A percentile compares a stretch with the other conserved stretches of the same genome.
phyloP scores from a whole-genome alignment of 2,329 filamentous ascomycete genomes.

The Stachybotrys echinatus region DNA sequence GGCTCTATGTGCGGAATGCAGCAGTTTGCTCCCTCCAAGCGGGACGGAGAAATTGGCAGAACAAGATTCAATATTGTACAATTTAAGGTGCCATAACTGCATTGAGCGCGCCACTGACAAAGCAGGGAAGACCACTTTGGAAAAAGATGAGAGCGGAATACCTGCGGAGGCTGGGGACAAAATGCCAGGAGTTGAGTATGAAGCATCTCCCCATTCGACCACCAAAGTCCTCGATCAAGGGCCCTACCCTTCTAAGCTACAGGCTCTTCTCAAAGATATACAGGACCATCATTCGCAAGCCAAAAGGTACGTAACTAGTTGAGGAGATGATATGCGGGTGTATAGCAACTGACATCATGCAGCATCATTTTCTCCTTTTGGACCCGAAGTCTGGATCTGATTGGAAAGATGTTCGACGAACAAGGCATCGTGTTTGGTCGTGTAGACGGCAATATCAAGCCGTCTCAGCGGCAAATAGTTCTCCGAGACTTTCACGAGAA shows the following conservation, averaged over 20 bases:
- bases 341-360: slow-evolving; percentile 29
- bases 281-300: background rate
- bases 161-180: background rate
- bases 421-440: slow-evolving; percentile 21
- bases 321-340: no score
- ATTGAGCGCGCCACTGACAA: background rate
- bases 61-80: background rate
- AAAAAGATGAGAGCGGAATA: background rate
- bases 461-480: slow-evolving; percentile 26
- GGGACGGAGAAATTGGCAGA: background rate
- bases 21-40: background rate
- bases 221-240: no score
- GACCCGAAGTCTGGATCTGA: slow-evolving; percentile 30
- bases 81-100: background rate
- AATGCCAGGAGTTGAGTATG: background rate
- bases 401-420: slow-evolving; percentile 18
- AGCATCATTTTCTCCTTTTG: slow-evolving; percentile 37
- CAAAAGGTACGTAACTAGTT: background rate
- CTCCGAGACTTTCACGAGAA: slow-evolving; percentile 28
- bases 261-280: slow-evolving; percentile 1
- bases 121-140: background rate
- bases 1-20: background rate
- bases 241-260: slow-evolving; percentile 1
- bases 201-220: background rate
- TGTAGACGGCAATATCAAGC: slow-evolving; percentile 35